Evolutionary conservation across 1,284 basidiomycete species (phyloP).

Genomic region (Schizopora paradoxa): DNA sequence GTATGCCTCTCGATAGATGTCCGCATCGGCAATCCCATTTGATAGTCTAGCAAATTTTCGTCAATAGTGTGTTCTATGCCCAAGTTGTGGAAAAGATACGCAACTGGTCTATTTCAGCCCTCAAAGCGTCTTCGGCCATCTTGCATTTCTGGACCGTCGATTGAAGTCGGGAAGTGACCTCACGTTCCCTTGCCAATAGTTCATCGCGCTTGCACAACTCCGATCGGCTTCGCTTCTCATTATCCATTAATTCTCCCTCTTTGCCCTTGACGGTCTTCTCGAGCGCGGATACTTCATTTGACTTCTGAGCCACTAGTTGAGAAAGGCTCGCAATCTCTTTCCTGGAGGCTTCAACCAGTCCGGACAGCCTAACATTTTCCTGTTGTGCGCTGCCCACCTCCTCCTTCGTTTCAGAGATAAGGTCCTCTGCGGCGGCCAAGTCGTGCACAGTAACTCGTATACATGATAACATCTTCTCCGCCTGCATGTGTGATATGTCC

Average conservation of each 20-base stretch:
- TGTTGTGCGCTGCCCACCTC: too few relatives aligned
- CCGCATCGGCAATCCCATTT: slow-evolving; percentile 49
- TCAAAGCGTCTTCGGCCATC: slow-evolving; percentile 56
- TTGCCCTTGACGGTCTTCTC: slow-evolving; percentile 28
- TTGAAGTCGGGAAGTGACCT: slow-evolving; percentile 41
- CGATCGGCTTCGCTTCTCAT: slow-evolving; percentile 21
- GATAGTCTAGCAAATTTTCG: slow-evolving; percentile 40
- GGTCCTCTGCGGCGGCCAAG: too few relatives aligned
- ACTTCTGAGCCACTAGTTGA: slow-evolving; percentile 24
- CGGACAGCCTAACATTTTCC: too few relatives aligned
- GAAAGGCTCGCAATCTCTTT: slow-evolving; percentile 30
- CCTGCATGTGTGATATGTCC: too few relatives aligned
- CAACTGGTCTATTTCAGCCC: slow-evolving; percentile 59
- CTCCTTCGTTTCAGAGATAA: too few relatives aligned
- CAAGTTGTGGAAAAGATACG: slow-evolving; percentile 24
- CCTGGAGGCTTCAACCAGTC: too few relatives aligned
- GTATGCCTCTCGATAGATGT: slow-evolving; percentile 64
- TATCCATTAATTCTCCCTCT: slow-evolving; percentile 23
- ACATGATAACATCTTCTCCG: too few relatives aligned
- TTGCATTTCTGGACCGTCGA: slow-evolving; percentile 47
- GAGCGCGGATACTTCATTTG: slow-evolving; percentile 26
- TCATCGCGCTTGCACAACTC: slow-evolving; percentile 27
- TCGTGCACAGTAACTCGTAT: too few relatives aligned
- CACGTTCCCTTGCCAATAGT: slow-evolving; percentile 44
- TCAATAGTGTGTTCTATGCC: slow-evolving; percentile 16